phyloP scores from a whole-genome alignment of 208 protist genomes.

The Trypanosoma lewisi region DNA sequence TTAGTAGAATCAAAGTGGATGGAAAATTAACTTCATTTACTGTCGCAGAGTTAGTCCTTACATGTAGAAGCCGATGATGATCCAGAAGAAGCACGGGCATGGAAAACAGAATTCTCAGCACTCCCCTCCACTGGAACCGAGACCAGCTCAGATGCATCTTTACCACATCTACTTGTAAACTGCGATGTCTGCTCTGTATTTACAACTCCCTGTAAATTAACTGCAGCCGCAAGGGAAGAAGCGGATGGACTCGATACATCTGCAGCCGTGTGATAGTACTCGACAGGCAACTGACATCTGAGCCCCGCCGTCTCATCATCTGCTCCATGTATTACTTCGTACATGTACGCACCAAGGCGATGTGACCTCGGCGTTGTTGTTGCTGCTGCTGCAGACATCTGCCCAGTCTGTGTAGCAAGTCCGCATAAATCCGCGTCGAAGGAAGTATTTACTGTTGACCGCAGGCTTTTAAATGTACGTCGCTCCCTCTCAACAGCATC shows the following conservation, averaged over 20 bases:
- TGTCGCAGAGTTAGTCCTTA: too few species aligned
- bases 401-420: not conserved
- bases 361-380: not conserved
- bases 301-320: not conserved
- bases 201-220: not conserved
- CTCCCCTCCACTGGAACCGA: too few species aligned
- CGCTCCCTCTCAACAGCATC: not conserved
- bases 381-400: not conserved
- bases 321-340: conserved; percentile 5
- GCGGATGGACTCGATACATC: not conserved
- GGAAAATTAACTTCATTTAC: too few species aligned
- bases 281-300: conserved; percentile 17
- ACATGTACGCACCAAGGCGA: conserved; percentile 26
- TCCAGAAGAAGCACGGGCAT: too few species aligned
- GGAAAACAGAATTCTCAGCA: too few species aligned
- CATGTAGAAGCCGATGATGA: too few species aligned
- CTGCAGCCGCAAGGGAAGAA: not conserved
- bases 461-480: not conserved
- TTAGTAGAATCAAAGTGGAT: too few species aligned
- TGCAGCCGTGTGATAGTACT: conserved; percentile 5
- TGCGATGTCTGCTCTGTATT: not conserved
- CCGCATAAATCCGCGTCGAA: not conserved
- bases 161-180: too few species aligned
- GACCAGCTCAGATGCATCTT: too few species aligned
- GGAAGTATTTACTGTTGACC: not conserved